These are phyloP conservation scores for Aquilaria agallochum DNA, from an alignment of 441 rosid genomes.

Conservation along the genomic window DNA sequence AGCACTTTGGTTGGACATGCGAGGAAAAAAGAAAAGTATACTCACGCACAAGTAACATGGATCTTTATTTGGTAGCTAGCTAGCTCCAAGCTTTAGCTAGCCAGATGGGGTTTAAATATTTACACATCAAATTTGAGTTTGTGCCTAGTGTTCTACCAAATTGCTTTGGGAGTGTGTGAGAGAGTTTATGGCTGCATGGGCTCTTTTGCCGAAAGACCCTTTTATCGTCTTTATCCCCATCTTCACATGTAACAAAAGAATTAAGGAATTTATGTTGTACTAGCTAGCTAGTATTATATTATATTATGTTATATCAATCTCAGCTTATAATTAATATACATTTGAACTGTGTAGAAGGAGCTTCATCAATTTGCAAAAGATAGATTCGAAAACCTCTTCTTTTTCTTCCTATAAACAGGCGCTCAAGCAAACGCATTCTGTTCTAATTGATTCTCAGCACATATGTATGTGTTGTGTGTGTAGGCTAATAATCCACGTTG, in stretches of 20 bases:
- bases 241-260: not conserved
- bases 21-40: conserved; percentile 3
- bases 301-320: no score
- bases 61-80: not conserved
- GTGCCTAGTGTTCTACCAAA: not conserved
- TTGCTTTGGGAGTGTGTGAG: conserved; percentile 3
- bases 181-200: not conserved
- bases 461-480: no score
- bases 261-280: no score
- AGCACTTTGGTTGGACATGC: no score
- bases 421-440: no score
- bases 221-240: conserved; percentile 16
- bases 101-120: conserved; percentile 7
- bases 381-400: conserved; percentile 19
- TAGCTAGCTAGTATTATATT: no score
- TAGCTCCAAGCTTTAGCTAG: no score
- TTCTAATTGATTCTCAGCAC: no score
- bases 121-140: conserved; percentile 9
- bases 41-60: conserved; percentile 5
- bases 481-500: no score
- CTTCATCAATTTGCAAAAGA: conserved; percentile 15
- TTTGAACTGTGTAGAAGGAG: conserved; percentile 6
- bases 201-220: conserved; percentile 23
- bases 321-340: no score
- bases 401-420: conserved; percentile 6